Evolutionary conservation across 2,329 filamentous ascomycete genomes (phyloP).

Genomic region (Aspergillus sp.): DNA sequence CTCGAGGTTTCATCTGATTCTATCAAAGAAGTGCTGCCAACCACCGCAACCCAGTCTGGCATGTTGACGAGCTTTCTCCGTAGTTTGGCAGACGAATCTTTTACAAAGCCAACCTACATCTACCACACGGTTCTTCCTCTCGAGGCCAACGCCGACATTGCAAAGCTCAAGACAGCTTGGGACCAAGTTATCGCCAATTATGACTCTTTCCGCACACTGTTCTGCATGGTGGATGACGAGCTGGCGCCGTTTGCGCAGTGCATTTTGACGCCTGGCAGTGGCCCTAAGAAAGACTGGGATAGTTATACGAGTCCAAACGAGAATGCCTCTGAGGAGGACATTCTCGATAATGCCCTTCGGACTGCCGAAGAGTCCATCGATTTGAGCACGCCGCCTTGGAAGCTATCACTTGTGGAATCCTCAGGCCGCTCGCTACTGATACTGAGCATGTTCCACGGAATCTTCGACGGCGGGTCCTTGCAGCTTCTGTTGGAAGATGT

Average conservation of each 20-base stretch:
- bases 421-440: constrained; percentile 17
- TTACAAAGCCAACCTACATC: constrained; percentile 28
- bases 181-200: constrained; percentile 25
- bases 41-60: constrained; percentile 37
- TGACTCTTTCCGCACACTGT: constrained; percentile 34
- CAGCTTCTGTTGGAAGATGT: constrained; percentile 36
- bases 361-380: constrained; percentile 21
- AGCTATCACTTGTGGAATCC: constrained; percentile 21
- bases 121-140: constrained; percentile 31
- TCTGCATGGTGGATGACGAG: constrained; percentile 33
- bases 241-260: constrained; percentile 38
- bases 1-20: constrained; percentile 15
- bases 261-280: constrained; percentile 21
- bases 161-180: constrained; percentile 26
- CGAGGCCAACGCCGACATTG: constrained; percentile 19
- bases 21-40: constrained; percentile 31
- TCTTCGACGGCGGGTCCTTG: constrained; percentile 39
- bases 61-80: constrained; percentile 35
- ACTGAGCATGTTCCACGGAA: constrained; percentile 39
- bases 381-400: constrained; percentile 22
- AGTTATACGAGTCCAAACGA: constrained; percentile 13
- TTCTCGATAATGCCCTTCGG: constrained; percentile 19
- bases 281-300: constrained; percentile 15
- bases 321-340: constrained; percentile 16
- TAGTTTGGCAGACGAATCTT: constrained; percentile 16